These are phyloP conservation scores for Porphyra umbilicalis DNA, from an alignment of 31 red algal genomes.

Conservation along the genomic window DNA sequence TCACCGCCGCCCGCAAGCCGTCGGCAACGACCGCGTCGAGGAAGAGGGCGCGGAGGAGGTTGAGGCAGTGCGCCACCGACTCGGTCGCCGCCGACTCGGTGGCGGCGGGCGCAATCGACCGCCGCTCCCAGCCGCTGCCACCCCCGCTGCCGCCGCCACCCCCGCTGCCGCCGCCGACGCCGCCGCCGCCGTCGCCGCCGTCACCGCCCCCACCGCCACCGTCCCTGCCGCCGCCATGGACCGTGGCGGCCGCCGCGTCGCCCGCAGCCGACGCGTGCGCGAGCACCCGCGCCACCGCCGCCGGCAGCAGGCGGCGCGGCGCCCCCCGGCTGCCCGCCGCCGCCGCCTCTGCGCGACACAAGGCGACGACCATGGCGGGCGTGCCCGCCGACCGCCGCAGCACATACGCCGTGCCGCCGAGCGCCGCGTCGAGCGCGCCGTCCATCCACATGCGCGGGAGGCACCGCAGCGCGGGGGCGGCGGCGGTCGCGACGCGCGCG, in stretches of 20 bases:
- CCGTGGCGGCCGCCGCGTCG: no score
- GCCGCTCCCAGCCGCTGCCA: no score
- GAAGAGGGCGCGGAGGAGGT: slow-evolving; percentile 43
- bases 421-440: slow-evolving; percentile 6
- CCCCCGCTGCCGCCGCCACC: neutral
- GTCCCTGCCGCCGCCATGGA: no score
- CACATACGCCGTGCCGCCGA: slow-evolving; percentile 42
- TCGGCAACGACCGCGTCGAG: slow-evolving; percentile 31
- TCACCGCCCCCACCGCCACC: neutral
- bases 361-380: slow-evolving; percentile 19
- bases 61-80: slow-evolving; percentile 52
- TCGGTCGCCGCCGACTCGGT: slow-evolving; percentile 3
- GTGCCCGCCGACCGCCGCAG: slow-evolving; percentile 48
- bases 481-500: slow-evolving; percentile 11
- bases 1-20: slow-evolving; percentile 30
- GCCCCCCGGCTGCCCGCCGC: neutral
- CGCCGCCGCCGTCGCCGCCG: neutral
- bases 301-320: neutral
- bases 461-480: slow-evolving; percentile 4
- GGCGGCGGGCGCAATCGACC: no score
- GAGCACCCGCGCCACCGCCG: neutral
- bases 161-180: neutral
- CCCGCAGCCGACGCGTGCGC: neutral
- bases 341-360: slow-evolving; percentile 37
- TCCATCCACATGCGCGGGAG: slow-evolving; percentile 22